Conservation (phyloP, 176 grass and related monocot species). For the Zoysia japonica region DNA sequence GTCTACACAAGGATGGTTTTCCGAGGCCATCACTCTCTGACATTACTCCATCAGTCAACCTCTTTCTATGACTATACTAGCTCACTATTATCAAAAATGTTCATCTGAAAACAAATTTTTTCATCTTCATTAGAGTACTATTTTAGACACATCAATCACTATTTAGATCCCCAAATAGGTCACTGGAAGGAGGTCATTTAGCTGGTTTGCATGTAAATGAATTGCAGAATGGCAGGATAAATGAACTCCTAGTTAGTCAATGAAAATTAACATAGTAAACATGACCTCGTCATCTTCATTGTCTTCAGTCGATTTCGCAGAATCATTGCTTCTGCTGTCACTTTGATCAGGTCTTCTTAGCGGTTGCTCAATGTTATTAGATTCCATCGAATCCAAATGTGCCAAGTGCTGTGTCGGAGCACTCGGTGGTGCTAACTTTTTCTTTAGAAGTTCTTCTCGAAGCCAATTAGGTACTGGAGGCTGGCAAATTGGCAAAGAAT, state of each 20-base stretch:
- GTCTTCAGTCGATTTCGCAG: slow-evolving; percentile 65
- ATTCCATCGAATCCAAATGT: slow-evolving; percentile 51
- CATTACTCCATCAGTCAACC: slow-evolving; percentile 8
- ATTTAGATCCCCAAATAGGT: background rate
- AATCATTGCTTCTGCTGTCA: slow-evolving; percentile 70
- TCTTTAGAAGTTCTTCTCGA: slow-evolving; percentile 96
- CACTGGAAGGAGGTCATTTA: background rate
- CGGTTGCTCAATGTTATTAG: slow-evolving; percentile 55
- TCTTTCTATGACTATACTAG: background rate
- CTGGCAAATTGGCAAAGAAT: slow-evolving; percentile 50
- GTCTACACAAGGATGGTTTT: background rate
- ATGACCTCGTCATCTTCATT: slow-evolving; percentile 78
- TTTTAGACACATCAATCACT: background rate
- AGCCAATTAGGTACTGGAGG: slow-evolving; percentile 94
- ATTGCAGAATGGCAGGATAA: slow-evolving; percentile 20
- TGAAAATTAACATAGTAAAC: slow-evolving; percentile 32
- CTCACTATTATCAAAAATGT: slow-evolving; percentile 22
- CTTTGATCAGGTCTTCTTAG: slow-evolving; percentile 53
- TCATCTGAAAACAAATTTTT: background rate
- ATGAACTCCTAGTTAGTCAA: background rate
- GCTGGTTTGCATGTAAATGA: slow-evolving; percentile 13
- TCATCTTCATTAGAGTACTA: slow-evolving; percentile 16
- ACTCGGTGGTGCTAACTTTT: slow-evolving; percentile 55
- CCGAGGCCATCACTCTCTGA: background rate
- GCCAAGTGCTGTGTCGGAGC: slow-evolving; percentile 37